phyloP scores from a whole-genome alignment of 108 stramenopile species.

The Epithemia pelagica region DNA sequence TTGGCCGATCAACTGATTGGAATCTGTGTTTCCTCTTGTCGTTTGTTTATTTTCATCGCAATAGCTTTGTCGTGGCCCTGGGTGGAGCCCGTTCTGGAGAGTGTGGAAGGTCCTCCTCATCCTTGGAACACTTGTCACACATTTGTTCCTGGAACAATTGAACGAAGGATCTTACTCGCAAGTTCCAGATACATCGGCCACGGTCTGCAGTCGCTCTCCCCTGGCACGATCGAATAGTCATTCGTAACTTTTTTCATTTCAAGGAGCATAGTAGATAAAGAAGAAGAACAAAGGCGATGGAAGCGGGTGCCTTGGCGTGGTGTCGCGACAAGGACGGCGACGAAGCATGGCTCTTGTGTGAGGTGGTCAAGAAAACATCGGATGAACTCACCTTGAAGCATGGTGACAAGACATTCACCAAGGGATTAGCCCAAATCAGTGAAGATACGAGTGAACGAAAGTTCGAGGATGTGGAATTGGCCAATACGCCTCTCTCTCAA shows the following conservation, averaged over 20 bases:
- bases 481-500: slow-evolving; percentile 63
- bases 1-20: no score
- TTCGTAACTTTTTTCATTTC: no score
- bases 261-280: not conserved
- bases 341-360: slow-evolving; percentile 80
- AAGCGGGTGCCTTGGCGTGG: slow-evolving; percentile 81
- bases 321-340: slow-evolving; percentile 61
- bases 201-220: no score
- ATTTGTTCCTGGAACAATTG: not conserved
- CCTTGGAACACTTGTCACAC: no score
- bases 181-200: no score
- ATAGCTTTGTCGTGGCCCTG: no score
- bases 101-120: no score
- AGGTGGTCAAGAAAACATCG: slow-evolving; percentile 58
- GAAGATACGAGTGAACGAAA: slow-evolving; percentile 48
- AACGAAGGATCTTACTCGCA: not conserved
- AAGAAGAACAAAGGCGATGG: slow-evolving; percentile 33
- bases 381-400: slow-evolving; percentile 45
- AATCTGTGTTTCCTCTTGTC: no score
- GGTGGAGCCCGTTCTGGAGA: no score
- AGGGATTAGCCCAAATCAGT: slow-evolving; percentile 26
- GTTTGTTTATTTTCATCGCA: no score
- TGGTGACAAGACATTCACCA: slow-evolving; percentile 45
- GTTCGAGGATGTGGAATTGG: slow-evolving; percentile 82
- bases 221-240: no score